Evolutionary conservation across 176 grass and related monocot genomes (phyloP).

Genomic region (Alloteropsis semialata): DNA sequence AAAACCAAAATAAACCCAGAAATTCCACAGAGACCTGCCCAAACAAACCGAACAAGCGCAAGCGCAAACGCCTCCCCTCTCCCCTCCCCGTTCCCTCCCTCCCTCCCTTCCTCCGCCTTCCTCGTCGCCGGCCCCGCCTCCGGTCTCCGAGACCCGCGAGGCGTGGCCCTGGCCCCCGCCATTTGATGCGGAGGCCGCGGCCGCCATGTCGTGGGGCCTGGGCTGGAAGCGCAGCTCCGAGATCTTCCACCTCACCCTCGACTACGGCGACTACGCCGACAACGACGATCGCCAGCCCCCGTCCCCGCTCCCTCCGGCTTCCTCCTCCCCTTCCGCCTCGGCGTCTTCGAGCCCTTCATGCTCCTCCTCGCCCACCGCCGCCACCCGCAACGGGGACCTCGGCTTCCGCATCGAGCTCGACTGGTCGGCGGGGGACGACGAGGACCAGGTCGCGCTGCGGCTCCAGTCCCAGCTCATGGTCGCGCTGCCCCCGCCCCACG

Average conservation of each 20-base stretch:
- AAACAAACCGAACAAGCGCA: background rate
- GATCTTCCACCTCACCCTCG: constrained; percentile 95
- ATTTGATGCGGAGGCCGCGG: constrained; percentile 46
- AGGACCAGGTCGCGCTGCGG: constrained; percentile 85
- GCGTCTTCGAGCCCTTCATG: background rate
- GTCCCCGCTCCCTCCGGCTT: background rate
- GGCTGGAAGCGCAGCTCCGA: constrained; percentile 98
- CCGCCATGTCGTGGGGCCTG: constrained; percentile 90
- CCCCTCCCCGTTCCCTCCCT: background rate
- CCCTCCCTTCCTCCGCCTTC: background rate
- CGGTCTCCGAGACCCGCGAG: background rate
- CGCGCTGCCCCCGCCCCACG: constrained; percentile 72
- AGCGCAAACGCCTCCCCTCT: constrained; percentile 7
- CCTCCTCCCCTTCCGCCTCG: constrained; percentile 9
- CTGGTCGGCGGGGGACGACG: constrained; percentile 75
- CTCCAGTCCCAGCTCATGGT: constrained; percentile 96
- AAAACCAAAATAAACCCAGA: constrained; percentile 20
- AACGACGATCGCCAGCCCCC: constrained; percentile 29
- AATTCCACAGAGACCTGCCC: constrained; percentile 6
- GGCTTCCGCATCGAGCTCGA: constrained; percentile 90
- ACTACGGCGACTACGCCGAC: constrained; percentile 67
- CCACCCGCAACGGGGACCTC: constrained; percentile 37
- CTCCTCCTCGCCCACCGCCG: constrained; percentile 18
- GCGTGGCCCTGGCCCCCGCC: constrained; percentile 12
- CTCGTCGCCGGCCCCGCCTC: background rate